Base-by-base conservation (phyloP, 176 grass and related monocot genomes). In the Zoysia japonica region DNA sequence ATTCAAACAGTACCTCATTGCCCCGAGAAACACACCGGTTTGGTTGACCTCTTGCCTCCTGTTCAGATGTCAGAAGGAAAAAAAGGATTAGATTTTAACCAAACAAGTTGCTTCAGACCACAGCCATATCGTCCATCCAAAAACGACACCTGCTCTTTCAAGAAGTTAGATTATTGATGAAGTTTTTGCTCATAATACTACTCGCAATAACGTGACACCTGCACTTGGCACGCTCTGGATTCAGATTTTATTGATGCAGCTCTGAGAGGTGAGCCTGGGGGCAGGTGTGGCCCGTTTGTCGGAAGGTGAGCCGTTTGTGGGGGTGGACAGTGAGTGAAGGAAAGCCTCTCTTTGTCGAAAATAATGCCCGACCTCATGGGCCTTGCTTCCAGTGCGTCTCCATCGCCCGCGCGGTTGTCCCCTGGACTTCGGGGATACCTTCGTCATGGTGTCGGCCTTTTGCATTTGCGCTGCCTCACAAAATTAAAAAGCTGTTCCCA, bases 81-180 rank as follows among this genome's bases (percentile, higher is more conserved):
- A 41, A 16, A 57, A 19, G 55, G 14, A 55, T 55, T 53, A 2
- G n/a, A 45, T 42, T 69, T 13, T 75, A 76, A 41, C 7, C 8
- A 46, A 36, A 48, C 55, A 47, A 47, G 40, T 65, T 66, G 20
- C 20, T 65, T 68, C 38, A 40, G 38, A 47, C 39, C 11, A 2
- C 50, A 28, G 28, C 7, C 2, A 67, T 52, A 52, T 53, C 47
- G 8, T 75, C 70, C 75, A 66, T 35, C 41, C 39, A 80, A 76
- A 78, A 76, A 50, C 47, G 77, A 85, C 82, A 80, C 77, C 71
- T 80, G 41, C 71, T 70, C 17, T 57, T n/a, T 68, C 17, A 1
- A 81, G 35, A 77, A 57, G 72, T 72, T 46, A 69, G 44, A n/a
- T 42, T 40, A 64, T 15, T 75, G 54, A 63, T 67, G 14, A 35